Conservation (phyloP, 352 stramenopile species). For the Globisporangium acanthophoron region DNA sequence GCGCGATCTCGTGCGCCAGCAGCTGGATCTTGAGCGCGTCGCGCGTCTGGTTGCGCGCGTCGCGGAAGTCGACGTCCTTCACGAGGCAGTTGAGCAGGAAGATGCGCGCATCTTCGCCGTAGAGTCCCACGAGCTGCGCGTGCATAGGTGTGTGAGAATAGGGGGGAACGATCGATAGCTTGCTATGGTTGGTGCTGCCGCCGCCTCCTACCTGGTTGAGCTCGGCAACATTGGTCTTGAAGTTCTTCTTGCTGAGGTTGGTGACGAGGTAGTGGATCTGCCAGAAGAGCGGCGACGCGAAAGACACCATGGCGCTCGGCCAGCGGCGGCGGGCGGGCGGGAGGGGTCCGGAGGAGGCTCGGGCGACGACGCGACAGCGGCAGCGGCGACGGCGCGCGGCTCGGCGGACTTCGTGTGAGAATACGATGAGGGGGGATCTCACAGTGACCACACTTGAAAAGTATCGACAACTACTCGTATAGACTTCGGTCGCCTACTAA, state of each 20-base stretch:
- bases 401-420: background rate
- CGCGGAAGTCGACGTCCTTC: slow-evolving; percentile 88
- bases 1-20: slow-evolving; percentile 86
- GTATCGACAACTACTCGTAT: no score
- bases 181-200: no score
- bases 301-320: slow-evolving; percentile 69
- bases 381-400: no score
- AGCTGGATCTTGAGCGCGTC: slow-evolving; percentile 88
- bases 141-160: background rate
- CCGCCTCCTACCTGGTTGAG: slow-evolving; percentile 75
- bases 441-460: no score
- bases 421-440: no score
- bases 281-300: slow-evolving; percentile 91
- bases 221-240: slow-evolving; percentile 90
- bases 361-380: no score
- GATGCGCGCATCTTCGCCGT: slow-evolving; percentile 88
- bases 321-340: background rate
- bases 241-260: slow-evolving; percentile 93
- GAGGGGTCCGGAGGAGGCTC: no score
- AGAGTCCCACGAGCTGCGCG: slow-evolving; percentile 82
- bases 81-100: slow-evolving; percentile 90
- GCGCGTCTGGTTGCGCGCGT: slow-evolving; percentile 74
- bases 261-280: slow-evolving; percentile 92
- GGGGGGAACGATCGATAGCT: background rate
- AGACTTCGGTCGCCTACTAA: no score